Percentiles rank a stretch among this genome's conserved stretches.
Conservation (phyloP, 306 rosid genomes). For the Gynostemma pentaphyllum region DNA sequence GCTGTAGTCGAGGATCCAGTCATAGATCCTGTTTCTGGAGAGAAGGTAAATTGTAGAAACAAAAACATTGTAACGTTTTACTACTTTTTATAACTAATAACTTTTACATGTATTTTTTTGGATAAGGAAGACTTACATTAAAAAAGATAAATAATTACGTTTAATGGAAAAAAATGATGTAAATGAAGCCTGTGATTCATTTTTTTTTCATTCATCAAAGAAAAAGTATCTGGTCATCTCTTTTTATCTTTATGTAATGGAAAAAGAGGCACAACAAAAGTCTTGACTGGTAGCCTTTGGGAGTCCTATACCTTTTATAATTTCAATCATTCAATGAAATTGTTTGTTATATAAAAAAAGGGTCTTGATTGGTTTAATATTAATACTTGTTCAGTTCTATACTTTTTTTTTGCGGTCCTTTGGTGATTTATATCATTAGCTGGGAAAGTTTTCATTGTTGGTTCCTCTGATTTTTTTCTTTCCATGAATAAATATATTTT, state of each 20-base stretch:
- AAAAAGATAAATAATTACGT: not conserved
- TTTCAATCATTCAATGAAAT: no score
- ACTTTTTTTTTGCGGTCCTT: not conserved
- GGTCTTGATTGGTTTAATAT: no score
- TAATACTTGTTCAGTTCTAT: not conserved
- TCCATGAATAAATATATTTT: not conserved
- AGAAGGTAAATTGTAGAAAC: constrained; percentile 28
- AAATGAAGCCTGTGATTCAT: not conserved
- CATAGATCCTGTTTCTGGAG: constrained; percentile 42
- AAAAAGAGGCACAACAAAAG: not conserved
- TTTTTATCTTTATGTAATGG: not conserved
- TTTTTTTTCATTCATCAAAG: not conserved
- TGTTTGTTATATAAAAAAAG: no score
- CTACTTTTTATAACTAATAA: not conserved
- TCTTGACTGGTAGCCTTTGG: no score
- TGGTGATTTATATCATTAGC: no score
- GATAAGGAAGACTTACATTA: not conserved
- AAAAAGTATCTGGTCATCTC: not conserved
- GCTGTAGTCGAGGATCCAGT: constrained; percentile 36
- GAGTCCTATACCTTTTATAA: no score
- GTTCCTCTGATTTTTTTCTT: not conserved
- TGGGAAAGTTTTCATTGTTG: not conserved
- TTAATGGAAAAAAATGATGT: not conserved
- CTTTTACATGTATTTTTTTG: not conserved
- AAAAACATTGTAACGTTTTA: not conserved